phyloP scores from a whole-genome alignment of 768 basidiomycete genomes.

The Suillus subalutaceus region DNA sequence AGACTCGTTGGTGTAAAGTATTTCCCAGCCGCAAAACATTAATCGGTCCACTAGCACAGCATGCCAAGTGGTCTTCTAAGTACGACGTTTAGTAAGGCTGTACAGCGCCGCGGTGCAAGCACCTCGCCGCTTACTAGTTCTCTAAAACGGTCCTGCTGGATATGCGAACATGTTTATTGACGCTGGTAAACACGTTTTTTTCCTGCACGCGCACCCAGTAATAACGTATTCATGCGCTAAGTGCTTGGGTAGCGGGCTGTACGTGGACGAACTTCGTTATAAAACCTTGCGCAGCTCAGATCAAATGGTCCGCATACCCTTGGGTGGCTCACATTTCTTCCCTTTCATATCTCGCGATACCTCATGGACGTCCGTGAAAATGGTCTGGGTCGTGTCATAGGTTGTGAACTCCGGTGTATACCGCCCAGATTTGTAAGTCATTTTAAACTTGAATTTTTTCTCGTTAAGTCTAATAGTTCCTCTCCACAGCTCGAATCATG shows the following conservation, averaged over 20 bases:
- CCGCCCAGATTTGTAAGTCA: constrained; percentile 32
- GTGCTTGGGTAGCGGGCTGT: constrained; percentile 24
- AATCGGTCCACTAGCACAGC: constrained; percentile 6
- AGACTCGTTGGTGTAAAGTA: constrained; percentile 7
- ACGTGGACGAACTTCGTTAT: constrained; percentile 27
- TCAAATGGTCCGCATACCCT: constrained; percentile 18
- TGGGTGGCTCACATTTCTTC: constrained; percentile 17
- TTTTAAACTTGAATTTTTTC: background rate
- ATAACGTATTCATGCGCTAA: constrained; percentile 20
- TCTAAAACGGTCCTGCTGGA: constrained; percentile 15
- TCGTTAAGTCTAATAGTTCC: background rate
- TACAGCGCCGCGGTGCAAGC: constrained; percentile 19
- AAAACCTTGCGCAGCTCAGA: constrained; percentile 18
- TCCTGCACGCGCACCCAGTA: constrained; percentile 20
- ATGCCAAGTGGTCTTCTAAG: constrained; percentile 9
- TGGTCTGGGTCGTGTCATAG: constrained; percentile 30
- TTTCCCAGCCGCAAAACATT: background rate
- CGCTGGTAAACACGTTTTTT: constrained; percentile 30
- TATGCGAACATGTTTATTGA: constrained; percentile 13
- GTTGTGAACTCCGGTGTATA: constrained; percentile 32
- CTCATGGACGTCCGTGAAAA: constrained; percentile 14
- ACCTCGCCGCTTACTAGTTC: constrained; percentile 10
- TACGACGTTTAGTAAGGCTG: constrained; percentile 16
- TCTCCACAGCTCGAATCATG: constrained; percentile 27
- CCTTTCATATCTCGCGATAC: constrained; percentile 21